Evolutionary conservation across 73 alveolate genomes (phyloP).

Genomic region (Blepharisma stoltei): DNA sequence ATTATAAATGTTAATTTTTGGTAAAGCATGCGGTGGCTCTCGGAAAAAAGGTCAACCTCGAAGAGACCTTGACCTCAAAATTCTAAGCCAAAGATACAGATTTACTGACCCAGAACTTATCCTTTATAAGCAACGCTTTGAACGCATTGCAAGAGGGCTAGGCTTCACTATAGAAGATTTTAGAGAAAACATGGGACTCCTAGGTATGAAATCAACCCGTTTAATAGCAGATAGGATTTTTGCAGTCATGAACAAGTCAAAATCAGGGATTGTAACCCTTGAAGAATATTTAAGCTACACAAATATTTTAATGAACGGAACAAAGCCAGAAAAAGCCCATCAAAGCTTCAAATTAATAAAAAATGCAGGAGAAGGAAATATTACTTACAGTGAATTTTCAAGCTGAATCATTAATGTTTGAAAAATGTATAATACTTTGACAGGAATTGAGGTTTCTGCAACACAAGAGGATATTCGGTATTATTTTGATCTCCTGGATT

Average conservation of each 20-base stretch:
- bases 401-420: not conserved
- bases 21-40: no score
- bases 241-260: slow-evolving; percentile 52
- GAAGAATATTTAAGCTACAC: slow-evolving; percentile 57
- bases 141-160: not conserved
- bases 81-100: not conserved
- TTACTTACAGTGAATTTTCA: not conserved
- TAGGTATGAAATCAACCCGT: slow-evolving; percentile 53
- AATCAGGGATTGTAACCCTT: slow-evolving; percentile 38
- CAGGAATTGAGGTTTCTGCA: not conserved
- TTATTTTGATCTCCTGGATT: slow-evolving; percentile 31
- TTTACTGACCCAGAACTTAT: not conserved
- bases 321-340: slow-evolving; percentile 54
- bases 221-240: slow-evolving; percentile 63
- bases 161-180: not conserved
- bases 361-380: not conserved
- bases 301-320: slow-evolving; percentile 58
- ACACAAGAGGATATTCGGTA: not conserved
- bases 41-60: no score
- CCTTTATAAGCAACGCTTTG: not conserved
- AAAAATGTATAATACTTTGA: not conserved
- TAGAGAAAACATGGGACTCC: slow-evolving; percentile 39
- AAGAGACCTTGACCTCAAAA: not conserved
- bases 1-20: no score
- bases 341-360: slow-evolving; percentile 39